Conservation (phyloP, 192 early-diverging fungal genomes). For the Rhizoclosmatium sp. region DNA sequence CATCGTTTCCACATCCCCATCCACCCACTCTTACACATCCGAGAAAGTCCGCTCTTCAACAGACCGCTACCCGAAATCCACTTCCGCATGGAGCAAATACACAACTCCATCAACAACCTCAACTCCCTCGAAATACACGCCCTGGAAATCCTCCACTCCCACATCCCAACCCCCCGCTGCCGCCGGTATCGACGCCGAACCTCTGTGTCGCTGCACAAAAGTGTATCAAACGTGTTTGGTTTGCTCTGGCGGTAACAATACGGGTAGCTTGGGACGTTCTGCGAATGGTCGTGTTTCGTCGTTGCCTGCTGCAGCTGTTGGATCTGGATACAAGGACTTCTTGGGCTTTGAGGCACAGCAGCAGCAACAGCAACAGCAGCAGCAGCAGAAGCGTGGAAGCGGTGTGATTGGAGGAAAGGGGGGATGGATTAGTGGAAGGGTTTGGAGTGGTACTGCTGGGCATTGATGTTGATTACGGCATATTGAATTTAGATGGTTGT, state of each 20-base stretch:
- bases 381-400: neutral
- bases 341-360: neutral
- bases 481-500: conserved; percentile 3
- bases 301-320: neutral
- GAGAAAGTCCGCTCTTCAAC: neutral
- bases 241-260: neutral
- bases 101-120: too few species aligned
- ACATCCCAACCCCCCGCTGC: neutral
- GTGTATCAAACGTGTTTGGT: neutral
- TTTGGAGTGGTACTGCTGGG: conserved; percentile 4
- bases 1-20: neutral
- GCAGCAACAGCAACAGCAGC: conserved; percentile 15
- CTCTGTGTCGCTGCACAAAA: too few species aligned
- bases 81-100: too few species aligned
- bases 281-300: neutral
- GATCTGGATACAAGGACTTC: neutral
- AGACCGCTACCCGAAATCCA: neutral
- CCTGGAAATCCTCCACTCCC: too few species aligned
- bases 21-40: neutral
- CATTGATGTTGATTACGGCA: neutral
- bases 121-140: too few species aligned
- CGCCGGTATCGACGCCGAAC: neutral
- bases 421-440: neutral
- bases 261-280: neutral
- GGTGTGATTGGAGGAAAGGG: neutral